Conservation (phyloP, 1,139 yeast genomes). For the Blastobotrys aristatus region DNA sequence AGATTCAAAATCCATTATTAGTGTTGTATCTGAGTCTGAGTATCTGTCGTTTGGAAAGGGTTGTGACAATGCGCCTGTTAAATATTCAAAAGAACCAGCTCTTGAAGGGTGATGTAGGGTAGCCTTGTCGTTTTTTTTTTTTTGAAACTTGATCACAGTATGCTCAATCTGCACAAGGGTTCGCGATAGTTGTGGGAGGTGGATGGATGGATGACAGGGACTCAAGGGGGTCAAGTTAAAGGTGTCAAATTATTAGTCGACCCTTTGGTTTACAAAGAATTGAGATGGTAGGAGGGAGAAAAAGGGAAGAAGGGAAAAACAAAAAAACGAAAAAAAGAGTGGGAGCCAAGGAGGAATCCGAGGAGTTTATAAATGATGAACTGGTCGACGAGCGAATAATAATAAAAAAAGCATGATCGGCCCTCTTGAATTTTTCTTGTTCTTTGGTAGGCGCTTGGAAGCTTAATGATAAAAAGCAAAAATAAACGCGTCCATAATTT, state of each 20-base stretch:
- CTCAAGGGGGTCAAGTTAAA: background rate
- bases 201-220: background rate
- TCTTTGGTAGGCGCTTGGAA: background rate
- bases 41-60: too few species aligned
- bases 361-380: background rate
- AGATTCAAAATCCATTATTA: slow-evolving; percentile 14
- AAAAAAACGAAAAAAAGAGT: background rate
- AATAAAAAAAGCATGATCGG: background rate
- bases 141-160: too few species aligned
- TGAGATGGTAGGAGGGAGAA: background rate
- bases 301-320: slow-evolving; percentile 1
- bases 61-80: too few species aligned
- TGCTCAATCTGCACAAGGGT: too few species aligned
- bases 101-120: background rate
- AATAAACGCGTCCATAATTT: too few species aligned
- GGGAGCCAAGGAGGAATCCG: slow-evolving; percentile 1
- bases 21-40: background rate
- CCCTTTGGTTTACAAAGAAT: too few species aligned
- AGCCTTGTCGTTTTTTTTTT: background rate
- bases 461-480: too few species aligned
- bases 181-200: too few species aligned
- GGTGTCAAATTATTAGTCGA: background rate
- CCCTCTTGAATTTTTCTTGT: background rate
- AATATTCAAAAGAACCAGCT: background rate
- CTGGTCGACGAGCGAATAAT: background rate